A percentile compares a stretch with the other conserved stretches of the same genome.
Conservation (phyloP, 208 protist genomes). For the Porcisia hertigi region DNA sequence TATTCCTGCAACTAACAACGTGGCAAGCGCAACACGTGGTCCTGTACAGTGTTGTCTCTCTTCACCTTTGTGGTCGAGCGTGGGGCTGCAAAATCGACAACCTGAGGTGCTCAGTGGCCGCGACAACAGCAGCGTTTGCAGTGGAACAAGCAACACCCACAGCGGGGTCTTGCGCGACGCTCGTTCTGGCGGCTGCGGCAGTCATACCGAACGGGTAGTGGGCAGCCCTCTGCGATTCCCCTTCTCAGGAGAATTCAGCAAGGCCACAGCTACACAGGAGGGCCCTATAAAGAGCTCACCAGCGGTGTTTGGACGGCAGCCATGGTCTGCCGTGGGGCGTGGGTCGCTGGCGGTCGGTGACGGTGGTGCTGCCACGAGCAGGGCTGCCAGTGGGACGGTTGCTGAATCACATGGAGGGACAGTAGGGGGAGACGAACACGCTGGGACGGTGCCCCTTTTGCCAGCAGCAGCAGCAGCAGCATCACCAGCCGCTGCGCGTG, state of each 20-base stretch:
- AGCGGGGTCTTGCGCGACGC: not conserved
- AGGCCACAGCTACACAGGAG: not conserved
- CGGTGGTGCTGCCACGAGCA: not conserved
- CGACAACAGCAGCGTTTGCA: not conserved
- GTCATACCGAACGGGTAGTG: conserved; percentile 14
- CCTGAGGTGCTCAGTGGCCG: not conserved
- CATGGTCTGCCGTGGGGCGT: not conserved
- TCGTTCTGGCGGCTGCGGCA: not conserved
- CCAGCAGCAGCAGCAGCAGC: not conserved
- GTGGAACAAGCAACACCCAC: not conserved
- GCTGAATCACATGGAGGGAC: not conserved
- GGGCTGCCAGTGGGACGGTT: not conserved
- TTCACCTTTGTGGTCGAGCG: not conserved
- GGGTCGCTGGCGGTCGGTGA: not conserved
- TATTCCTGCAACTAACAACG: not conserved
- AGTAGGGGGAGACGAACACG: no score
- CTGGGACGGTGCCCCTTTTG: not conserved
- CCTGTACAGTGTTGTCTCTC: not conserved
- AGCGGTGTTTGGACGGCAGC: not conserved
- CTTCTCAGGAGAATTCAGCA: not conserved
- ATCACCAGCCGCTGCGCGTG: not conserved
- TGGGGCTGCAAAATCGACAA: not conserved
- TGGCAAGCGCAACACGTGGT: not conserved
- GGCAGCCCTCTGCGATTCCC: conserved; percentile 7
- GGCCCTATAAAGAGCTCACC: not conserved